These are phyloP conservation scores for Brassica napus DNA, from an alignment of 345 rosid species.

Conservation along the genomic window DNA sequence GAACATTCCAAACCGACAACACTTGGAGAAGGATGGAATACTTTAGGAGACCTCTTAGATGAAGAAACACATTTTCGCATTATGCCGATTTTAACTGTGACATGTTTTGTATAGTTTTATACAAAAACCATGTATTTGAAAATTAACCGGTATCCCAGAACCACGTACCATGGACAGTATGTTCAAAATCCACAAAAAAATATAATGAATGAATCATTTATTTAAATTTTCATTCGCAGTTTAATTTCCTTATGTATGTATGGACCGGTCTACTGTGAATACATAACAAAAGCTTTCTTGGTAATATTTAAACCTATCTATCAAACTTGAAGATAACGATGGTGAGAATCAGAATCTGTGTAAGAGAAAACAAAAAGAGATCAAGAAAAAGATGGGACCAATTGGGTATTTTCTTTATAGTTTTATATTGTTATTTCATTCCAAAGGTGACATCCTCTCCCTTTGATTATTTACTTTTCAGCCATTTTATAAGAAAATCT, in stretches of 20 bases:
- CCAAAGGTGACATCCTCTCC: slow-evolving; percentile 6
- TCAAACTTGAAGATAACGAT: slow-evolving; percentile 28
- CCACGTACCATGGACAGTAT: background rate
- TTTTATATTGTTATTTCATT: background rate
- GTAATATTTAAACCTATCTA: background rate
- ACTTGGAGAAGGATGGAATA: slow-evolving; percentile 31
- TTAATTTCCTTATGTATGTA: background rate
- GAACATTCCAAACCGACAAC: slow-evolving; percentile 36
- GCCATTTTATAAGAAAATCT: background rate
- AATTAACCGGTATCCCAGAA: background rate
- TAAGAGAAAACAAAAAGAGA: slow-evolving; percentile 41
- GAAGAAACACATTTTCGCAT: slow-evolving; percentile 30
- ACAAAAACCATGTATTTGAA: background rate
- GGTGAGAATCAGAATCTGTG: slow-evolving; percentile 39
- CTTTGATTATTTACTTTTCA: slow-evolving; percentile 5
- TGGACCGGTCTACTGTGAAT: background rate
- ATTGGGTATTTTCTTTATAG: background rate
- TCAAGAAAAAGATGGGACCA: slow-evolving; percentile 4
- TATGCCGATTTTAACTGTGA: background rate
- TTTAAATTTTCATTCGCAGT: background rate
- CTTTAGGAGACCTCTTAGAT: slow-evolving; percentile 25
- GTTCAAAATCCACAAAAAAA: background rate
- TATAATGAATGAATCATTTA: background rate
- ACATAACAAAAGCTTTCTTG: background rate
- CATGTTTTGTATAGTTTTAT: background rate